phyloP scores from a whole-genome alignment of 2,329 filamentous ascomycete species.

The Fusarium palustre region DNA sequence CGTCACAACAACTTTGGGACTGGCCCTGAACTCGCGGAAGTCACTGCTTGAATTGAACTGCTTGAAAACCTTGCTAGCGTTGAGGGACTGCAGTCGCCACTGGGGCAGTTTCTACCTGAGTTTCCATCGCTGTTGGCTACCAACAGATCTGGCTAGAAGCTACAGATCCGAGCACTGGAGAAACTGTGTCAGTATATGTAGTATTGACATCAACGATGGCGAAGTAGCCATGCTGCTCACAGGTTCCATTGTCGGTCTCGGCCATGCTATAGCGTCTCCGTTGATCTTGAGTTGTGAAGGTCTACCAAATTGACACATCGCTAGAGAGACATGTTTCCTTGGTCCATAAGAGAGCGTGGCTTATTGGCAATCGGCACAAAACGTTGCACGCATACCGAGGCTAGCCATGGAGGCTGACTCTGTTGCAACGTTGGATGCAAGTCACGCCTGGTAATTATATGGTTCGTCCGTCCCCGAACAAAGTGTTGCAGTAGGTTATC shows the following conservation, averaged over 20 bases:
- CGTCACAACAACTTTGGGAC: constrained; percentile 27
- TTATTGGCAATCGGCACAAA: constrained; percentile 11
- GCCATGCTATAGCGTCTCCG: background rate
- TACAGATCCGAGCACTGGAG: background rate
- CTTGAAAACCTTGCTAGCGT: background rate
- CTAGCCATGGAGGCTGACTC: constrained; percentile 20
- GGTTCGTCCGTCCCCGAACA: constrained; percentile 17
- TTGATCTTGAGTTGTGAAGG: background rate
- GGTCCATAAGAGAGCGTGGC: background rate
- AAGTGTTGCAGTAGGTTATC: background rate
- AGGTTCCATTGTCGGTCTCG: background rate
- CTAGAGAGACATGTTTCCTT: constrained; percentile 3
- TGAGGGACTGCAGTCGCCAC: constrained; percentile 24
- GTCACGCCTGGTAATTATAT: constrained; percentile 18
- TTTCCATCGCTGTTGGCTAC: background rate
- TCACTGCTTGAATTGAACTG: constrained; percentile 24
- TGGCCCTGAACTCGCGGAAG: constrained; percentile 19
- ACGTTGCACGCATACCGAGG: constrained; percentile 41
- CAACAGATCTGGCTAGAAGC: background rate
- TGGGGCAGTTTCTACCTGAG: constrained; percentile 18
- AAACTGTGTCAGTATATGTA: background rate
- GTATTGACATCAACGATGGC: background rate
- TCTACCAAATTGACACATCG: background rate
- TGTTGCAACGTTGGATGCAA: constrained; percentile 24
- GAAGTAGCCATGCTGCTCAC: background rate